Evolutionary conservation across 305 asterid genomes (phyloP), one percentile per base, ranked within the genome.

Genomic region (Fraxinus xanthoxyloides): DNA sequence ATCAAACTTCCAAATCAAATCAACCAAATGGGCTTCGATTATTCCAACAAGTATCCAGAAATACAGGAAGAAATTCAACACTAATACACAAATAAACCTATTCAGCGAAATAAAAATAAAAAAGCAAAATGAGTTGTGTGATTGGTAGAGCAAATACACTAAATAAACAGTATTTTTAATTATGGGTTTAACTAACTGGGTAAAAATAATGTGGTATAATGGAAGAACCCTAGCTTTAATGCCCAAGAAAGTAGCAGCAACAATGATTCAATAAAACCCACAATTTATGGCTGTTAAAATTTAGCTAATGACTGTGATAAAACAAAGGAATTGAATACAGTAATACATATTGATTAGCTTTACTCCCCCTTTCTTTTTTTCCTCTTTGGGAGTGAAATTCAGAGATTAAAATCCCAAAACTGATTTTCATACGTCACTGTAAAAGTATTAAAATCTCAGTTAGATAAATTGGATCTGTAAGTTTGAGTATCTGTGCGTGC

Each of bases 211-310:
- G 51, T 3, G 76, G 61, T 7, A 21, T 59, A 81, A 80, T 75
- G 79, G 86, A 83, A 87, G 90, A 89, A 89, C 89, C 91, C 90
- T 82, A 88, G 84, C 86, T 87, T 86, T 84, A 31, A 79, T 81
- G 87, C 92, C 87, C 67, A 69, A 83, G 86, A 87, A 88, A 91
- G 90, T 63, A 84, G 87, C 79, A 82, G 81, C 85, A 88, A 86
- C 87, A 56, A 82, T 88, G 86, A 90, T 86, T 82, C 77, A n/a
- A 76, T 78, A 89, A 81, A 79, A 82, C 90, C 94, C 91, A 84
- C 86, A 80, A 89, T 83, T 89, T 86, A 91, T 86, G 92, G 93
- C 89, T 90, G 91, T 86, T 89, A 86, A 75, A 48, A 17, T 79
- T 81, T 81, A 89, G 96, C 87, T 63, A 79, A 40, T 77, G 36